These are phyloP conservation scores for Lichtheimia ramosa DNA, from an alignment of 371 early-diverging fungal species.

Conservation along the genomic window DNA sequence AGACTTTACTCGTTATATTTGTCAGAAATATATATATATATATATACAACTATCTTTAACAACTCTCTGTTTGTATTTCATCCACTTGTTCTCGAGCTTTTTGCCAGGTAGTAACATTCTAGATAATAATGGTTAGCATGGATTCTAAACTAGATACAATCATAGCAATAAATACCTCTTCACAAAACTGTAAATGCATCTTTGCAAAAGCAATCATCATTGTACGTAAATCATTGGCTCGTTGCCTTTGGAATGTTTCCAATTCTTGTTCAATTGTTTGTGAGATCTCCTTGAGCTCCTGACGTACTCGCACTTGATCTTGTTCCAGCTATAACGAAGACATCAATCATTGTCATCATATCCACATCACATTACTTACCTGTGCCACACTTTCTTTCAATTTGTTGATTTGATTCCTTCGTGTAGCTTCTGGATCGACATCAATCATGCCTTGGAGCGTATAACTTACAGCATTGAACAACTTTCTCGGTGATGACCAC, in stretches of 20 bases:
- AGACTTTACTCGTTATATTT: constrained; percentile 62
- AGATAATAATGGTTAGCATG: not conserved
- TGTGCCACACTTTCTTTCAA: constrained; percentile 71
- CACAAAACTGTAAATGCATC: constrained; percentile 75
- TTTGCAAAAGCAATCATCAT: constrained; percentile 76
- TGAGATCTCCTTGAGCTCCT: constrained; percentile 72
- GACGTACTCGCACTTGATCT: constrained; percentile 53
- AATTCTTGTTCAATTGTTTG: constrained; percentile 77
- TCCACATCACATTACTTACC: constrained; percentile 21
- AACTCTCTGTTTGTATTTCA: not conserved
- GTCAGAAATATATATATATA: not conserved
- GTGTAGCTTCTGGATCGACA: constrained; percentile 88
- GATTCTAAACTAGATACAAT: not conserved
- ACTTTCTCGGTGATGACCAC: constrained; percentile 47
- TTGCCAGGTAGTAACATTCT: constrained; percentile 29
- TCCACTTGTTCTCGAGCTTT: constrained; percentile 19
- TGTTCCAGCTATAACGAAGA: constrained; percentile 56
- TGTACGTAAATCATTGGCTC: constrained; percentile 72
- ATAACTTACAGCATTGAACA: constrained; percentile 63
- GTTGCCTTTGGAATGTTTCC: constrained; percentile 83
- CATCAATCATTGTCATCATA: not conserved
- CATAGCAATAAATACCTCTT: constrained; percentile 43
- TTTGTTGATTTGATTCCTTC: constrained; percentile 80
- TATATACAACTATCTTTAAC: not conserved
- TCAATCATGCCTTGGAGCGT: constrained; percentile 88